Base-by-base conservation (phyloP, 768 basidiomycete species). In the Pisolithus orientalis region DNA sequence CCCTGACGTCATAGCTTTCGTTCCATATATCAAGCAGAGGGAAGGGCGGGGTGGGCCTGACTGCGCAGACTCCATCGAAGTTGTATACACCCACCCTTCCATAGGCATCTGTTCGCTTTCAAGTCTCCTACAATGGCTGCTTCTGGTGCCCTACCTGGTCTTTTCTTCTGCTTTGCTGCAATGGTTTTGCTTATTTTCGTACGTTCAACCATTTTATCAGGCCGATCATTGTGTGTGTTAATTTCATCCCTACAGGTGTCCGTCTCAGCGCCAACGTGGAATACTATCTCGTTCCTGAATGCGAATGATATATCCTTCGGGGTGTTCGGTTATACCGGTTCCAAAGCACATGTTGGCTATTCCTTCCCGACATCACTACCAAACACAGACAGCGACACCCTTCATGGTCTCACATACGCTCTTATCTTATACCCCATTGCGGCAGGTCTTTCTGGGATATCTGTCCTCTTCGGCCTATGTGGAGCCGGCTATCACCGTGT, bases 381-480 rank as follows among this genome's bases (percentile, higher is more conserved):
- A 40, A 56, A 52, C 4, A 32, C 60, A 79, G 79, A 83, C 65
- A 77, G 77, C 9, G 61, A 57, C 6, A 68, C 80, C 39, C 72
- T 90, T 38, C 77, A 82, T 62, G 85, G 84, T 63, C 80, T 93
- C 54, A 91, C 90, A 14, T 78, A 72, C 64, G 73, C 77, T 13
- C 75, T 93, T 52, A 83, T 94, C 58, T 76, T 94, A 25, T 86
- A 91, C 65, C 89, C 90, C 31, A 83, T 94, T 59, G 83, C 78
- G 49, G 85, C 85, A 10, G 86, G 80, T 39, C 70, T 89, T 21
- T 63, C 87, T 27, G 84, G 81, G 14, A 61, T 88, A 37, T 79
- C 85, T 17, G 72, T 84, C 61, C 59, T 89, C 44, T 86, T 82
- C 57, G 87, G 88, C 8, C 60, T 90, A 32, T 85, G 82, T 57